A percentile compares a stretch with the other conserved stretches of the same genome.
These are phyloP conservation scores for Paramarasmius palmivorus DNA, from an alignment of 1,284 basidiomycete species.

Conservation along the genomic window DNA sequence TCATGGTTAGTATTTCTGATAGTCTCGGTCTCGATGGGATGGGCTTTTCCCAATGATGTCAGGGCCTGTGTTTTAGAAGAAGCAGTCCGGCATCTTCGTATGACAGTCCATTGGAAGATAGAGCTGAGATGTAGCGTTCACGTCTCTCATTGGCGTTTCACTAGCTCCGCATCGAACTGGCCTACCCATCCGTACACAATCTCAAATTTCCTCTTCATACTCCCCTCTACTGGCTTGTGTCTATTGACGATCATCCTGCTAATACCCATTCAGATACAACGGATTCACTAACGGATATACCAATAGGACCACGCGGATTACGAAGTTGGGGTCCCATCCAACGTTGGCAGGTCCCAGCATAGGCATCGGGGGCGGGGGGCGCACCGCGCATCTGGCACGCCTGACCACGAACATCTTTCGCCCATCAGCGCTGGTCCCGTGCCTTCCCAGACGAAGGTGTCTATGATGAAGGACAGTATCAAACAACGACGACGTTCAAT, in stretches of 20 bases:
- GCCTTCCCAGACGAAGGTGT: background rate
- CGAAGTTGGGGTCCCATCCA: background rate
- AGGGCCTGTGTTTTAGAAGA: too few species aligned
- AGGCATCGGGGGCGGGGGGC: constrained; percentile 48
- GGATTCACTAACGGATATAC: too few species aligned
- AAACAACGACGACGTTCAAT: constrained; percentile 39
- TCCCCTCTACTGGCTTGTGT: too few species aligned
- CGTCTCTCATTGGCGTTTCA: too few species aligned
- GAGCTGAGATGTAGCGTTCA: too few species aligned
- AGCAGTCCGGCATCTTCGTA: too few species aligned
- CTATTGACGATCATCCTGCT: background rate
- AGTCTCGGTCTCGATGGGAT: too few species aligned
- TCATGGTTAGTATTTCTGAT: constrained; percentile 1
- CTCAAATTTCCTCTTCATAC: too few species aligned
- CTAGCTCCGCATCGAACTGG: too few species aligned
- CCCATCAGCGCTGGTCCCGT: constrained; percentile 12
- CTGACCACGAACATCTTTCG: constrained; percentile 13
- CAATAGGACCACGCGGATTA: background rate
- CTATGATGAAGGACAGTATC: constrained; percentile 16
- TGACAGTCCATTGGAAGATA: too few species aligned
- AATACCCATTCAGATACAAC: background rate
- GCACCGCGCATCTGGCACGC: constrained; percentile 17
- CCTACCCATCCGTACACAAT: too few species aligned
- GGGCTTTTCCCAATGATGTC: too few species aligned
- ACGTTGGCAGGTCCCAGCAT: constrained; percentile 2